phyloP scores from a whole-genome alignment of 306 rosid species.

The Fagus sylvatica region DNA sequence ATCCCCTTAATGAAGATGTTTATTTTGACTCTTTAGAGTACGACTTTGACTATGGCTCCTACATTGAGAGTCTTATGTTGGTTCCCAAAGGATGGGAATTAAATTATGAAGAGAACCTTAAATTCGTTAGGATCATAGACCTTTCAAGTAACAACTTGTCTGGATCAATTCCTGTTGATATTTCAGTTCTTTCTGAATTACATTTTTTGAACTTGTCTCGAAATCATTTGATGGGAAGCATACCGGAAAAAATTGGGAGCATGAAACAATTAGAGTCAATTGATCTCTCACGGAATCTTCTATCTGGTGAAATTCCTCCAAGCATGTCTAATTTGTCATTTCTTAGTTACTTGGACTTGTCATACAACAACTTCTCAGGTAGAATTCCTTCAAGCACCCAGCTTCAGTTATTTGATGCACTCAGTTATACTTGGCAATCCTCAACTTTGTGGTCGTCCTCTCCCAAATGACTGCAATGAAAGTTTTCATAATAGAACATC shows the following conservation, averaged over 20 bases:
- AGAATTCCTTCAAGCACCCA: conserved; percentile 8
- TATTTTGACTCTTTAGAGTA: conserved; percentile 9
- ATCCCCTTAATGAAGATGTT: conserved; percentile 16
- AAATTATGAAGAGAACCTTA: no score
- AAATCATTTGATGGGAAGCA: not conserved
- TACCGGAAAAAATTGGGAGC: not conserved
- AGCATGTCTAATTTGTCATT: not conserved
- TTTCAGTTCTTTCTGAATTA: not conserved
- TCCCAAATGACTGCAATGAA: no score
- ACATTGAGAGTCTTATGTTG: conserved; percentile 19
- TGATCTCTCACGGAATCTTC: not conserved
- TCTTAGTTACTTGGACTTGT: not conserved
- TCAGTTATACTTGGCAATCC: not conserved
- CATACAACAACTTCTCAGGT: conserved; percentile 1
- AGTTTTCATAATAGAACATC: no score
- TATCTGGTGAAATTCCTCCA: not conserved
- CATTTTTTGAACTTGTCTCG: not conserved
- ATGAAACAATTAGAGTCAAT: not conserved
- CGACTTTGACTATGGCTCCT: conserved; percentile 11
- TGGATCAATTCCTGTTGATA: not conserved
- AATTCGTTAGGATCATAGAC: not conserved
- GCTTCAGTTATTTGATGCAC: not conserved
- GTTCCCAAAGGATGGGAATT: not conserved
- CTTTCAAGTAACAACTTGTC: conserved; percentile 1
- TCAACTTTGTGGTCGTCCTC: not conserved